Evolutionary conservation across 1,284 basidiomycete genomes (phyloP), one percentile per base, ranked within the genome.

Genomic region (Malassezia brasiliensis): DNA sequence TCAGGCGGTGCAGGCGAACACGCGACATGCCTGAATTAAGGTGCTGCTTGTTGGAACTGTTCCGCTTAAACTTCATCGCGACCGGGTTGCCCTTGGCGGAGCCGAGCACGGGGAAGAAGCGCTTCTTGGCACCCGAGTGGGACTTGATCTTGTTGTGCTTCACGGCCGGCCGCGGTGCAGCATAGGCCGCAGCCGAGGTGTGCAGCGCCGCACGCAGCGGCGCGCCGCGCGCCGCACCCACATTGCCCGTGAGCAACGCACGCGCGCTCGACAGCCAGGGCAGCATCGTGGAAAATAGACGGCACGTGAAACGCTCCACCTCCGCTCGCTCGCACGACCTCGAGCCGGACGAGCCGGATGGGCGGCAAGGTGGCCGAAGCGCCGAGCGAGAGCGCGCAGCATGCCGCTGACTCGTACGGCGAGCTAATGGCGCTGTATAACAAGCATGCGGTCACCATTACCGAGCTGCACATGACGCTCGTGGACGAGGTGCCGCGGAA

Each of bases 1-100:
- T 62, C n/a, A 69, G 55, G 15, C 60, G 58, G 48, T 64, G 65
- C 22, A 69, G 53, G 5, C 65, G 54, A 35, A 61, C 54, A 22
- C 63, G 60, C n/a, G 67, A 54, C 67, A 69, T 69, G 42, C 47
- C 51, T 20, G 65, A 67, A 59, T 69, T 69, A 34, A 69, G 51
- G 28, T 69, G 67, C n/a, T 54, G 53, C 51, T 67, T 69, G 17
- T 66, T 66, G 22, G 67, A 52, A 22, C 54, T 10, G 8, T 56
- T 56, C 25, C 65, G 59, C 54, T 64, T 69, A 55, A 69, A 67
- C 8, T 52, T 58, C 32, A 59, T 50, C 38, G 59, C 59, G 20
- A 60, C 59, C 10, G 40, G 22, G 36, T 60, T 63, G 10, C 64
- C 64, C 19, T 63, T 62, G 14, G 59, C 61, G 9, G 60, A 51